Base-by-base conservation (phyloP, 345 rosid species). In the Triadica sebifera region DNA sequence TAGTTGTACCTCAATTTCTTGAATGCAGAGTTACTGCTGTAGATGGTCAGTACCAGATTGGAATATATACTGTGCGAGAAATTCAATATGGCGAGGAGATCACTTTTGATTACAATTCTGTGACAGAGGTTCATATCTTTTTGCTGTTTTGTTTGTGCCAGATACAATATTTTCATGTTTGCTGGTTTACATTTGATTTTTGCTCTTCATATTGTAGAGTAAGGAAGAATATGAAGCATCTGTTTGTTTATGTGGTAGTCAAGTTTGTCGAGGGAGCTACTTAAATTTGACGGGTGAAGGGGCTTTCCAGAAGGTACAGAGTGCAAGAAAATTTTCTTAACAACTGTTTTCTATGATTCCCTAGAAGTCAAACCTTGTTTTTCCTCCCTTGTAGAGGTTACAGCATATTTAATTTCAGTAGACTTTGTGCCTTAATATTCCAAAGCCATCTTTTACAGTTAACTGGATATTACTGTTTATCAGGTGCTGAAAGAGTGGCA, bases 151-250 rank as follows among this genome's bases (percentile, higher is more conserved):
- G 50, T 74, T 69, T 61, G 17, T 41, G 12, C 19, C 22, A 29
- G 34, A 51, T 72, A 47, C 20, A 15, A 24, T 15, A 4, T 13
- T 19, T 13, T 47, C 7, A 25, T 72, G 15, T 20, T 63, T 55
- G 70, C 65, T 47, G 55, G 51, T 38, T 75, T 64, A 69, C 69
- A 76, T 70, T 67, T 76, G 63, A 55, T 73, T 71, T 6, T 63
- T 51, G 24, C 63, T 81, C n/a, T 58, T 73, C 66, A 74, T 81
- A 79, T 51, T 75, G 67, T 89, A 96, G 99, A 93, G 99, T 77
- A 96, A 96, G 85, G 99, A 96, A 86, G 99, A 96, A 82, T 96
- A 96, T 72, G 99, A 96, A 83, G 99, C 98, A 59, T 96, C 99
- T 80, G 99, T 96, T 57, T 96, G 99, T 86, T 82, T 96, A 80